Evolutionary conservation across 2,329 filamentous ascomycete species (phyloP).

Genomic region (Fusarium siculi): DNA sequence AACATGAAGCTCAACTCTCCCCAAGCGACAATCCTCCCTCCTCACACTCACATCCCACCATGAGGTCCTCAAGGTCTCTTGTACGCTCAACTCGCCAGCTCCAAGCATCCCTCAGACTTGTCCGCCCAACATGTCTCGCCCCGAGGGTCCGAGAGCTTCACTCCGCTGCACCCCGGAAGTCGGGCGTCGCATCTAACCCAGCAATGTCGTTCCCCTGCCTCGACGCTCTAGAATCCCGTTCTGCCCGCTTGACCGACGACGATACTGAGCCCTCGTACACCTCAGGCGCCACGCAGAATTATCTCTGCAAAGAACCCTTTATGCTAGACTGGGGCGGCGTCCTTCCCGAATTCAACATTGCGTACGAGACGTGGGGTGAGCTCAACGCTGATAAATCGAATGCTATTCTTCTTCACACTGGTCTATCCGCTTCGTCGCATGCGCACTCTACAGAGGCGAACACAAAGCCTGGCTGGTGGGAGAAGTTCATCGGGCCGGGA

Average conservation of each 20-base stretch:
- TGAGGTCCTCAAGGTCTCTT: constrained; percentile 40
- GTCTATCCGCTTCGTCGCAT: constrained; percentile 95
- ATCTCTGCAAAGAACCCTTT: constrained; percentile 78
- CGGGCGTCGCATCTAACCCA: constrained; percentile 73
- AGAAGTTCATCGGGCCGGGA: constrained; percentile 94
- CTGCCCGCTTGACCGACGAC: constrained; percentile 73
- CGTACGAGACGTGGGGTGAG: constrained; percentile 91
- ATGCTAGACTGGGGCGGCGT: constrained; percentile 94
- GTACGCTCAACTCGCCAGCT: constrained; percentile 34
- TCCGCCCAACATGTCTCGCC: constrained; percentile 6
- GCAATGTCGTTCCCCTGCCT: constrained; percentile 91
- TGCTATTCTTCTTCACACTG: constrained; percentile 91
- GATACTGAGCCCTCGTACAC: constrained; percentile 97
- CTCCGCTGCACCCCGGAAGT: constrained; percentile 31
- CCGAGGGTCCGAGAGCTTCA: constrained; percentile 39
- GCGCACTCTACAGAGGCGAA: constrained; percentile 91
- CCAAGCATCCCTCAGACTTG: constrained; percentile 2
- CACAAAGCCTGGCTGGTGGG: constrained; percentile 95
- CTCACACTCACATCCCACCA: constrained; percentile 14
- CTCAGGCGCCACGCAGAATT: constrained; percentile 82
- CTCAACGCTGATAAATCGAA: constrained; percentile 86
- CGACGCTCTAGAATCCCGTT: constrained; percentile 82
- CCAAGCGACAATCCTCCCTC: neutral
- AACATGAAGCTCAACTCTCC: constrained; percentile 34
- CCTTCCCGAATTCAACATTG: constrained; percentile 87